A percentile compares a stretch with the other conserved stretches of the same genome.
These are phyloP conservation scores for Ceratocystis eucalypticola DNA, from an alignment of 2,329 filamentous ascomycete species.

Conservation along the genomic window DNA sequence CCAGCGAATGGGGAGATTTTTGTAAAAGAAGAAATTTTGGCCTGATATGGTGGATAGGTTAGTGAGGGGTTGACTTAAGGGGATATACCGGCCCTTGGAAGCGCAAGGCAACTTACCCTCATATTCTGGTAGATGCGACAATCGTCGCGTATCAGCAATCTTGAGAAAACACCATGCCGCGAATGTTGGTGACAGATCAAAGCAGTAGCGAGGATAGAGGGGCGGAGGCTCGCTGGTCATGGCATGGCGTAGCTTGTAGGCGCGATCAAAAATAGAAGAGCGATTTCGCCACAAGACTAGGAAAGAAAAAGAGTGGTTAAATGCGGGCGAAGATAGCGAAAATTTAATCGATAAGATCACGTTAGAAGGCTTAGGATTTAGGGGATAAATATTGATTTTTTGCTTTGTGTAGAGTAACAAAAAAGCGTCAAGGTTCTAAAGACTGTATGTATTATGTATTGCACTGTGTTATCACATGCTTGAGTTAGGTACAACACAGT, in stretches of 20 bases:
- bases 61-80: background rate
- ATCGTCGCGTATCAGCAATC: slow-evolving; percentile 35
- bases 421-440: background rate
- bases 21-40: slow-evolving; percentile 49
- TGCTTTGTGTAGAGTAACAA: background rate
- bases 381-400: background rate
- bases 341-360: too few relatives aligned
- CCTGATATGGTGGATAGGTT: slow-evolving; percentile 24
- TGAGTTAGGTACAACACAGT: background rate
- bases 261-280: background rate
- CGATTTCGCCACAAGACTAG: background rate
- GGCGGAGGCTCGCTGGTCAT: slow-evolving; percentile 32
- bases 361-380: too few relatives aligned
- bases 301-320: background rate
- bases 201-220: slow-evolving; percentile 50
- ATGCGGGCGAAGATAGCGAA: too few relatives aligned
- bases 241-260: slow-evolving; percentile 29
- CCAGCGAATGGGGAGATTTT: slow-evolving; percentile 66
- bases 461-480: background rate
- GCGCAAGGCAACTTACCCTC: slow-evolving; percentile 31
- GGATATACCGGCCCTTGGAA: background rate
- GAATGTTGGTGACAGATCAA: slow-evolving; percentile 47
- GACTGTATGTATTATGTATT: background rate
- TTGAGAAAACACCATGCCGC: slow-evolving; percentile 46
- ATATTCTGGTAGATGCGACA: slow-evolving; percentile 38